phyloP scores from a whole-genome alignment of 2,329 filamentous ascomycete species.

The Aspergillaceae sp. region DNA sequence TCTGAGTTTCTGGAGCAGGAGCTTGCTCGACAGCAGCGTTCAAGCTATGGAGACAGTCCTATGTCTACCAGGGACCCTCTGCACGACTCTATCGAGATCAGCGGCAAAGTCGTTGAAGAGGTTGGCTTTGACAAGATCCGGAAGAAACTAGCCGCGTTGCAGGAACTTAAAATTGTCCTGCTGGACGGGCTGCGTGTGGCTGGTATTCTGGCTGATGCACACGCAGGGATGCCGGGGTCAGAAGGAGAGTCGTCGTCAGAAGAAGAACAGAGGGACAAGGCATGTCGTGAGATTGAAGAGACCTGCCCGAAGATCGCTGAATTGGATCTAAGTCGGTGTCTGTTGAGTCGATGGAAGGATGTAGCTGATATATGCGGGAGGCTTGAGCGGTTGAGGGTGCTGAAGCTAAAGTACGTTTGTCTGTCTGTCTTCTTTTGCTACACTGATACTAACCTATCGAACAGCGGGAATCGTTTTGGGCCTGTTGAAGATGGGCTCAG shows the following conservation, averaged over 20 bases:
- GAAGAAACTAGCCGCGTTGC: constrained; percentile 63
- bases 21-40: constrained; percentile 3
- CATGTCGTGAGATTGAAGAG: constrained; percentile 43
- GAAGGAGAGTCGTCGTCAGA: constrained; percentile 1
- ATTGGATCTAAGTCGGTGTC: constrained; percentile 75
- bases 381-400: constrained; percentile 54
- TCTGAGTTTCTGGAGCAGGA: constrained; percentile 43
- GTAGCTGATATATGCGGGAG: constrained; percentile 63
- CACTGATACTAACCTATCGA: neutral
- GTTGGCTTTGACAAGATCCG: constrained; percentile 92
- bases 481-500: constrained; percentile 31
- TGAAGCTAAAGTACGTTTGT: constrained; percentile 61
- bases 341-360: constrained; percentile 60
- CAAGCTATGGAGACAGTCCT: neutral
- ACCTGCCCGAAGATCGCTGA: constrained; percentile 56
- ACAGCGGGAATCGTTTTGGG: constrained; percentile 62
- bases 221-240: constrained; percentile 3
- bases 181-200: constrained; percentile 65
- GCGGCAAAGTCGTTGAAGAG: constrained; percentile 80
- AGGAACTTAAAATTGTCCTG: constrained; percentile 71
- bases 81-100: constrained; percentile 57
- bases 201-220: constrained; percentile 20
- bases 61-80: constrained; percentile 11
- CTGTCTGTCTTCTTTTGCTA: neutral
- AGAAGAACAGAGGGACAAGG: constrained; percentile 14